phyloP scores from a whole-genome alignment of 345 rosid species.

The Salix brachista region DNA sequence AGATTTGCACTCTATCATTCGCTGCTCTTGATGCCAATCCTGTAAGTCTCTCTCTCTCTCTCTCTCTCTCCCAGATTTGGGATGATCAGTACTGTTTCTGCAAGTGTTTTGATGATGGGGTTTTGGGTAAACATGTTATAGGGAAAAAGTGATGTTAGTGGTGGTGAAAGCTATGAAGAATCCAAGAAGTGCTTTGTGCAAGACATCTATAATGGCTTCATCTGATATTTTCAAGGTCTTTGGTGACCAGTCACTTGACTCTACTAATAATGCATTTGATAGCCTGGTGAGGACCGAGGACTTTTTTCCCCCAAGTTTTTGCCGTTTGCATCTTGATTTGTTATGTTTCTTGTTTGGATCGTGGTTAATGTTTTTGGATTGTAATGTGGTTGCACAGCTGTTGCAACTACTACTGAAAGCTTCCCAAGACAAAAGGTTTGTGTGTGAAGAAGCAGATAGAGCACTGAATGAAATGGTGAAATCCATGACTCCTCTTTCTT shows the following conservation, averaged over 20 bases:
- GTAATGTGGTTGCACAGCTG: conserved; percentile 49
- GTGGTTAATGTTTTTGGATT: not conserved
- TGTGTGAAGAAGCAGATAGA: conserved; percentile 93
- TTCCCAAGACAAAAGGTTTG: conserved; percentile 92
- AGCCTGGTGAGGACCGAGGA: conserved; percentile 38
- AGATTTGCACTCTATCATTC: conserved; percentile 74
- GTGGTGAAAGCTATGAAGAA: conserved; percentile 86
- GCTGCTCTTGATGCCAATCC: conserved; percentile 50
- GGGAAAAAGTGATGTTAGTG: conserved; percentile 66
- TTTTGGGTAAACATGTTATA: conserved; percentile 20
- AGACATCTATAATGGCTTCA: conserved; percentile 91
- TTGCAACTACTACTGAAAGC: conserved; percentile 90
- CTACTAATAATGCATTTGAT: not conserved
- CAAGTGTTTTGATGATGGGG: conserved; percentile 7
- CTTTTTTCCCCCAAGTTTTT: conserved; percentile 22
- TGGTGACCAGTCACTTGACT: conserved; percentile 59
- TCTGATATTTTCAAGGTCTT: conserved; percentile 77
- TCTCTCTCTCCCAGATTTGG: conserved; percentile 3
- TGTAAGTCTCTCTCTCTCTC: conserved; percentile 50
- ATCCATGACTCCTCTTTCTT: conserved; percentile 51
- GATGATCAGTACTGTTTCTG: not conserved
- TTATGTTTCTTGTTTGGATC: not conserved
- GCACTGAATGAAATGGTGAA: conserved; percentile 76
- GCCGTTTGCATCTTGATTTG: not conserved
- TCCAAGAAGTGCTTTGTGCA: conserved; percentile 96